Conservation (phyloP, 2,329 filamentous ascomycete species). For the Aspergillus pseudonomiae region DNA sequence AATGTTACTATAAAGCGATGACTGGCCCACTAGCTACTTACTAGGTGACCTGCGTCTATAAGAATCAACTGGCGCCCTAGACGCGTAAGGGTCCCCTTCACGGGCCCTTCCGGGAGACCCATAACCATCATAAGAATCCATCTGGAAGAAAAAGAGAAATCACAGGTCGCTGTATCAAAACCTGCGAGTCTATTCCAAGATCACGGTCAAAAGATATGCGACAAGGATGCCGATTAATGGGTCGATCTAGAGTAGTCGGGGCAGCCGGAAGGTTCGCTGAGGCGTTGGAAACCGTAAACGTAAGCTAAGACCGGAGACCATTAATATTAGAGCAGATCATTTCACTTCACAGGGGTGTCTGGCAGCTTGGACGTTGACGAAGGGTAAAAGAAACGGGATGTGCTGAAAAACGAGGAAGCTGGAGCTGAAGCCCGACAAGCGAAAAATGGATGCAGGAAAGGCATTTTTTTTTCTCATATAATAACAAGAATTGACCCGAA, state of each 20-base stretch:
- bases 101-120: conserved; percentile 48
- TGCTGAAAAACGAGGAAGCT: conserved; percentile 27
- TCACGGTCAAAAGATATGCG: not conserved
- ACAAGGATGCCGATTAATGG: not conserved
- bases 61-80: conserved; percentile 39
- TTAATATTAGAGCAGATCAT: conserved; percentile 40
- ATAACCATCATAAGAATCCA: conserved; percentile 53
- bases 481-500: conserved; percentile 18
- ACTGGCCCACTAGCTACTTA: conserved; percentile 30
- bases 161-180: not conserved
- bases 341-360: conserved; percentile 24
- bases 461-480: conserved; percentile 16
- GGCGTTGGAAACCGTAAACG: conserved; percentile 15
- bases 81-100: conserved; percentile 43
- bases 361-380: conserved; percentile 26
- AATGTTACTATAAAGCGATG: not conserved
- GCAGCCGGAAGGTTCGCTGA: conserved; percentile 4
- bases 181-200: conserved; percentile 5
- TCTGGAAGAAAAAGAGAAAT: conserved; percentile 22
- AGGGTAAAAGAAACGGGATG: conserved; percentile 25
- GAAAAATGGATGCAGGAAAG: conserved; percentile 19
- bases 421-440: conserved; percentile 21
- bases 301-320: conserved; percentile 42
- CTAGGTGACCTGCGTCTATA: conserved; percentile 52
- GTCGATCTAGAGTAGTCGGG: conserved; percentile 1